Evolutionary conservation across 1,139 yeast species (phyloP), one percentile per base, ranked within the genome.

Genomic region (Lizanozyma gosingica): DNA sequence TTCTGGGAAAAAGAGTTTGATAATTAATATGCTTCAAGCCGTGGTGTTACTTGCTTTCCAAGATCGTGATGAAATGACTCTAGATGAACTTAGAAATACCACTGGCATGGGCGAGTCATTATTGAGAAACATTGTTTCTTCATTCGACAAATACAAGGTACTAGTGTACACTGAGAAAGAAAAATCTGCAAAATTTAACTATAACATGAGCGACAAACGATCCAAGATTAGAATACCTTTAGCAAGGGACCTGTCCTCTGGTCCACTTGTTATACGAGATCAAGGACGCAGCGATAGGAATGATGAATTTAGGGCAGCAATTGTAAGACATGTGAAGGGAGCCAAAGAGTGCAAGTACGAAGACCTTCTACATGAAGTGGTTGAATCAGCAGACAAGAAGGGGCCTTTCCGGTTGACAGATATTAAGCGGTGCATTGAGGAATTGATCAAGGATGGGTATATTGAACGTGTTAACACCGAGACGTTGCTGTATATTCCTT

Each of bases 1-100:
- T 2, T 41, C 47, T 3, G 71, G 70, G 0, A 42, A 48, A 3
- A 67, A 65, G 42, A 72, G 65, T 35, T 52, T 70, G 16, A 46
- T 49, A 1, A 57, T 67, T 4, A 69, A 69, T 45, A 46, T 69
- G 36, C 54, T 64, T 15, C 76, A 70, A 47, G 73, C 73, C 0
- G 47, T 55, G 2, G 56, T 69, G 0, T 47, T 69, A 2, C 43
- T 62, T 15, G 42, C 60, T 17, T 69, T 66, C 41, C 59, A 61
- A 34, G 56, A 57, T 0, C 18, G 35, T 1, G 57, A 60, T 14
- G 27, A 32, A 3, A 49, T 53, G 32, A 43, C 44, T 0, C 41
- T 59, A 8, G 39, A 45, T 0, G 58, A 62, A 29, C 44, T 70
- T 2, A 43, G 41, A 1, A 38, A 41, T 1, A 15, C 22, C 2